phyloP scores from a whole-genome alignment of 225 moss, liverwort and hornwort species.

The Straminergon stramineum region DNA sequence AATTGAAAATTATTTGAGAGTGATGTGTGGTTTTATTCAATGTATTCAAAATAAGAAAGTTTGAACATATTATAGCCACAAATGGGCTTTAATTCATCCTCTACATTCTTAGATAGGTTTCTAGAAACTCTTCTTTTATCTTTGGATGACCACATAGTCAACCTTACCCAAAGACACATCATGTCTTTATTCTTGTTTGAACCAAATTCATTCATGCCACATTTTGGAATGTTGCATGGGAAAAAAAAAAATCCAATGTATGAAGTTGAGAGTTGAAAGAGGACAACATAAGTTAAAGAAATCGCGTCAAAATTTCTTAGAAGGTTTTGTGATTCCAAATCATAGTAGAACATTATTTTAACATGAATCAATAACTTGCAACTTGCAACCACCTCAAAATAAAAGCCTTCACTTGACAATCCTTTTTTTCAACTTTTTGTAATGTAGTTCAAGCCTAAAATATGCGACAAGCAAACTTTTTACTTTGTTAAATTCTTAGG shows the following conservation, averaged over 20 bases:
- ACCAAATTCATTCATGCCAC: not conserved
- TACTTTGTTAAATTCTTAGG: not conserved
- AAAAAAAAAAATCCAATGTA: not conserved
- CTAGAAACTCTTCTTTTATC: not conserved
- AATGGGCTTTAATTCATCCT: not conserved
- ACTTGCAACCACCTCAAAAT: not conserved
- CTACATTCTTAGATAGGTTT: no score
- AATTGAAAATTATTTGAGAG: not conserved
- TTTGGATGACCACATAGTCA: not conserved
- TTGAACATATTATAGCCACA: not conserved
- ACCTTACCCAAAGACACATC: not conserved
- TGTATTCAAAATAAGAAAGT: not conserved
- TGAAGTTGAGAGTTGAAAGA: not conserved
- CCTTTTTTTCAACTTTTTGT: not conserved
- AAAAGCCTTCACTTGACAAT: not conserved
- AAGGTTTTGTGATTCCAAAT: not conserved
- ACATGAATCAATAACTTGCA: not conserved
- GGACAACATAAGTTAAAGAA: not conserved
- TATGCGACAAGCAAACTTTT: not conserved
- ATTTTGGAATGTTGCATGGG: not conserved
- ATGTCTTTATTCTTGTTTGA: not conserved
- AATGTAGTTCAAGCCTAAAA: not conserved
- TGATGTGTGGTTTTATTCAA: not conserved
- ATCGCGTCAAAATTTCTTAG: not conserved
- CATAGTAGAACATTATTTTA: not conserved